Evolutionary conservation across 352 stramenopile genomes (phyloP).

Genomic region (Phytophthora constricta): DNA sequence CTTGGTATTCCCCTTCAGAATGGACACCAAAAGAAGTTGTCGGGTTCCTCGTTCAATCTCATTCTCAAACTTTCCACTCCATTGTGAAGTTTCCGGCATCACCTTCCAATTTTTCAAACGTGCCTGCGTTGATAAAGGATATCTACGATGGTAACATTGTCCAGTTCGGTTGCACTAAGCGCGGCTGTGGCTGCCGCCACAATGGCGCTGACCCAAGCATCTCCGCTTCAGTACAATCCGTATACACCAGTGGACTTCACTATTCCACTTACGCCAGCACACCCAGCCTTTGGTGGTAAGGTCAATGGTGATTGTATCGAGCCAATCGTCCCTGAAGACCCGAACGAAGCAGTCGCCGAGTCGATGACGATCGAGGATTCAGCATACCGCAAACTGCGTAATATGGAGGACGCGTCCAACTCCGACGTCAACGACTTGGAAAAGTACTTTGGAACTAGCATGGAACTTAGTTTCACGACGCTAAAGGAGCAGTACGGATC

Average conservation of each 20-base stretch:
- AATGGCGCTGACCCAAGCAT: background rate
- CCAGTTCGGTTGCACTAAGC: conserved; percentile 3
- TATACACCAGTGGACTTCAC: conserved; percentile 15
- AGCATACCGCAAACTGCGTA: conserved; percentile 14
- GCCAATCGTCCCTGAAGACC: conserved; percentile 15
- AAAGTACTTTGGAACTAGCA: conserved; percentile 24
- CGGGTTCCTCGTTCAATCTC: background rate
- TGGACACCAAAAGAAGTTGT: background rate
- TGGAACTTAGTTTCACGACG: conserved; percentile 25
- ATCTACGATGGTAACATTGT: conserved; percentile 2
- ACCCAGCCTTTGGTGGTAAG: conserved; percentile 22
- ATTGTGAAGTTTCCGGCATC: conserved; percentile 7
- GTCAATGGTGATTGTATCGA: conserved; percentile 9
- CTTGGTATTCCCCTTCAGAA: background rate
- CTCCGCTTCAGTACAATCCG: conserved; percentile 23
- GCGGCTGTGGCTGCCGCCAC: conserved; percentile 7
- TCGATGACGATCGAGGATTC: background rate
- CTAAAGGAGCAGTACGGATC: conserved; percentile 25
- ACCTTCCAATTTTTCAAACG: background rate
- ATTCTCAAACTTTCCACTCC: conserved; percentile 17
- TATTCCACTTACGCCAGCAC: conserved; percentile 17
- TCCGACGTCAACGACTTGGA: conserved; percentile 27
- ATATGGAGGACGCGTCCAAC: conserved; percentile 15
- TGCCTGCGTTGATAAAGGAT: too few species aligned
- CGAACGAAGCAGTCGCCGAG: background rate